phyloP scores from a whole-genome alignment of 306 rosid genomes.

The Prunus campanulata region DNA sequence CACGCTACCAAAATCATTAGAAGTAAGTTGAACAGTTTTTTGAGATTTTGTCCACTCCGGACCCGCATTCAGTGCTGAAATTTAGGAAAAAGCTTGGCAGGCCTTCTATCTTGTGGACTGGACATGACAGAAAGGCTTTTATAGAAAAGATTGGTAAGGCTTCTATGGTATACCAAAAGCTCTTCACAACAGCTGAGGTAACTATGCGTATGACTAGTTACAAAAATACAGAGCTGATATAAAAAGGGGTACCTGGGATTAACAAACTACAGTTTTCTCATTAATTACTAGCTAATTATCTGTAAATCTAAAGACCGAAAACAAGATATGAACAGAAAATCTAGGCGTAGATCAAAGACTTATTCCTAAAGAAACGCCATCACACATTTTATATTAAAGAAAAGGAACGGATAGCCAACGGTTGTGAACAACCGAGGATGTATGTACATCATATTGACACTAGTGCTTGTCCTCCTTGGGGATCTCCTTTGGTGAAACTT shows the following conservation, averaged over 20 bases:
- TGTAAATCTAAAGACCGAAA: neutral
- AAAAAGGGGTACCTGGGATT: neutral
- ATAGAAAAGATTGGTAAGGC: too few species aligned
- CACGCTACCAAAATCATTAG: too few species aligned
- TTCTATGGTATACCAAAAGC: neutral
- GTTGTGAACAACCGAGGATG: neutral
- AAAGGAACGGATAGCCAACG: too few species aligned
- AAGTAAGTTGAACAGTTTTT: too few species aligned
- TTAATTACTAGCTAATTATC: constrained; percentile 3
- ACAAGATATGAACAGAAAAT: neutral
- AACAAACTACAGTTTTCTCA: neutral
- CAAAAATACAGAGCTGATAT: neutral
- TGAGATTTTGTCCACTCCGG: too few species aligned
- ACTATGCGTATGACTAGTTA: neutral
- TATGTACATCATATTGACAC: neutral
- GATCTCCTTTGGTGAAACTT: constrained; percentile 30
- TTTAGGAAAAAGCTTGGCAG: too few species aligned
- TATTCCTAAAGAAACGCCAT: neutral
- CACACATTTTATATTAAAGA: neutral
- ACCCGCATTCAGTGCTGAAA: neutral
- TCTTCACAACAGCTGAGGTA: neutral
- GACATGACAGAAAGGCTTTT: too few species aligned
- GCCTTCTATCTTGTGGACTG: too few species aligned
- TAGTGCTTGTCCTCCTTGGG: constrained; percentile 47
- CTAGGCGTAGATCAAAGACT: neutral